phyloP scores from a whole-genome alignment of 1,139 yeast genomes.

The Suhomyces terraborum region DNA sequence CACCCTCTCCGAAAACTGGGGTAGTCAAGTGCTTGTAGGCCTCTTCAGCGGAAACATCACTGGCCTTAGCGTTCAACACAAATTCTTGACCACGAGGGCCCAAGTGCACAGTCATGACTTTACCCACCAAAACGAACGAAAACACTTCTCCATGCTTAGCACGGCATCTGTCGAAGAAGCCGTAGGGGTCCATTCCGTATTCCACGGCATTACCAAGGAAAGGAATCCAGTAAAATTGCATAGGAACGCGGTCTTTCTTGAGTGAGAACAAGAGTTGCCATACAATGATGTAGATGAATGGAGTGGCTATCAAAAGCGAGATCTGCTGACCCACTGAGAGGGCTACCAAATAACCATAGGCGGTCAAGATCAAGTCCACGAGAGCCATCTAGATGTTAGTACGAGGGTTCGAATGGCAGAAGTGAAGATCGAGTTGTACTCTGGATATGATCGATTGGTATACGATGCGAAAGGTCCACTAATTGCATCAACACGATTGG shows the following conservation, averaged over 20 bases:
- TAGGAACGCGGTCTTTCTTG: constrained; percentile 80
- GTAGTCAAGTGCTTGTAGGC: constrained; percentile 95
- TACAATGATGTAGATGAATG: constrained; percentile 59
- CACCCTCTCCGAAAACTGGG: constrained; percentile 97
- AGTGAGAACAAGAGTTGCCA: constrained; percentile 74
- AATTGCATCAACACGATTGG: too few relatives aligned
- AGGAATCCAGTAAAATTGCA: constrained; percentile 91
- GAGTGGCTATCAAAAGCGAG: constrained; percentile 42
- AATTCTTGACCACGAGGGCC: constrained; percentile 99
- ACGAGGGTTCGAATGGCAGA: too few relatives aligned
- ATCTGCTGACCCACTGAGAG: constrained; percentile 37
- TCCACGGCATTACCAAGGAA: constrained; percentile 91
- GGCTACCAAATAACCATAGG: constrained; percentile 26
- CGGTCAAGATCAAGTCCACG: constrained; percentile 25
- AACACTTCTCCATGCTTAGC: constrained; percentile 88
- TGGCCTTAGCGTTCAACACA: constrained; percentile 84
- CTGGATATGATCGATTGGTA: too few relatives aligned
- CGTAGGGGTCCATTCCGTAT: constrained; percentile 93
- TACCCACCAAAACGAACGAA: constrained; percentile 85
- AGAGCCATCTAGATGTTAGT: constrained; percentile 29
- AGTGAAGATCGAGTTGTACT: too few relatives aligned
- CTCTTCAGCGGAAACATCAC: constrained; percentile 93
- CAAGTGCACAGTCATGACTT: constrained; percentile 89
- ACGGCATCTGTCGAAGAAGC: constrained; percentile 78
- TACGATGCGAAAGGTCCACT: too few relatives aligned